phyloP scores from a whole-genome alignment of 768 basidiomycete species.

The Dioszegia crocea region DNA sequence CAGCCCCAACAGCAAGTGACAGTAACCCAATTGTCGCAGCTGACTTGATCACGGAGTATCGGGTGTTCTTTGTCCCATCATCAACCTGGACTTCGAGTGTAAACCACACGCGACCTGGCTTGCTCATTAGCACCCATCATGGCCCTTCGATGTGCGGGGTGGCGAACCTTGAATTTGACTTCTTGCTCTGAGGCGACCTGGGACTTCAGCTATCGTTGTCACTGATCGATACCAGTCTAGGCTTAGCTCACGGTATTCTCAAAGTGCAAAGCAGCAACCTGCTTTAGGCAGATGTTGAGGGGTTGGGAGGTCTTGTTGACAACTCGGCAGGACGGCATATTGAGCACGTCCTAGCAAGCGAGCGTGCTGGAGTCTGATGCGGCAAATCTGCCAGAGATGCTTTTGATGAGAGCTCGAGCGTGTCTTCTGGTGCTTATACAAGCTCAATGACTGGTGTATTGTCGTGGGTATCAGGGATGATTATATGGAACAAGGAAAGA shows the following conservation, averaged over 20 bases:
- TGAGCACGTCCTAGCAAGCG: not conserved
- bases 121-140: not conserved
- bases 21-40: constrained; percentile 45
- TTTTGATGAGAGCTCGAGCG: no score
- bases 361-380: not conserved
- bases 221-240: not conserved
- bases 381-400: no score
- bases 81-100: constrained; percentile 43
- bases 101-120: constrained; percentile 47
- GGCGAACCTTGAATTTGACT: constrained; percentile 38
- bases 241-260: constrained; percentile 32
- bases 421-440: no score
- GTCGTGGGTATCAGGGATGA: no score
- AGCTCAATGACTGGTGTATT: no score
- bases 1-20: constrained; percentile 39
- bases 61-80: constrained; percentile 36
- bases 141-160: not conserved
- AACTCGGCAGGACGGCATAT: constrained; percentile 43
- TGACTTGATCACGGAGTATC: constrained; percentile 43
- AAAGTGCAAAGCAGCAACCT: constrained; percentile 45
- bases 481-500: no score
- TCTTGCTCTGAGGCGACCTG: constrained; percentile 39
- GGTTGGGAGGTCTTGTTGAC: constrained; percentile 36
- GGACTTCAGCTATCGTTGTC: not conserved
- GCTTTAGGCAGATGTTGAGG: constrained; percentile 45